A percentile compares a stretch with the other conserved stretches of the same genome.
These are phyloP conservation scores for Kandelia obovata DNA, from an alignment of 345 rosid genomes.

Conservation along the genomic window DNA sequence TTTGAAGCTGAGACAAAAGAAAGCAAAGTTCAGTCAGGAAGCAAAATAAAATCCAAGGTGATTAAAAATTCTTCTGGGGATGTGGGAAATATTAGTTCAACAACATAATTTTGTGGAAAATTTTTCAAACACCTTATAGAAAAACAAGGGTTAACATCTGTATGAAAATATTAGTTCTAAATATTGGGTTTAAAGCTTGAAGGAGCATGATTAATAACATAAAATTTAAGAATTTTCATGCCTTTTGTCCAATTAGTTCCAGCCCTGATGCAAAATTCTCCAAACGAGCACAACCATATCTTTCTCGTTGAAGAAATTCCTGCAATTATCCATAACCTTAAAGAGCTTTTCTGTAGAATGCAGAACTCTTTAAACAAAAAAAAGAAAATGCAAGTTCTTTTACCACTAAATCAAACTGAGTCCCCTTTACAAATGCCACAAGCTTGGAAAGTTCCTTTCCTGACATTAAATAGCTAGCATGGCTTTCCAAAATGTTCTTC, in stretches of 20 bases:
- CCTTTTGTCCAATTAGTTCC: constrained; percentile 90
- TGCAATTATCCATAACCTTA: constrained; percentile 31
- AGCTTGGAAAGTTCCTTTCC: constrained; percentile 98
- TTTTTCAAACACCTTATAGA: background rate
- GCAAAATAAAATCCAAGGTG: background rate
- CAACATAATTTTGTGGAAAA: background rate
- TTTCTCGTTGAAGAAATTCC: constrained; percentile 96
- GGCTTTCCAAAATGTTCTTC: constrained; percentile 84
- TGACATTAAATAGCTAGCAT: constrained; percentile 95
- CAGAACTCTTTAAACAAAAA: constrained; percentile 5
- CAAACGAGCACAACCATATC: constrained; percentile 77
- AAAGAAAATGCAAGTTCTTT: constrained; percentile 18
- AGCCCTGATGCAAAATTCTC: constrained; percentile 91
- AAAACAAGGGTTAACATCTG: background rate
- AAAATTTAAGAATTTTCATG: constrained; percentile 13
- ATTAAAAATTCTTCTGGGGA: background rate
- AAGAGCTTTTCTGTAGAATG: constrained; percentile 6
- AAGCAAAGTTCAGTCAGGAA: constrained; percentile 2
- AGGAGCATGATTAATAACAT: background rate
- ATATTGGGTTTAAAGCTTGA: background rate
- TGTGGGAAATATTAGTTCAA: background rate
- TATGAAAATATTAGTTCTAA: background rate
- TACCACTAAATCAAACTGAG: constrained; percentile 98
- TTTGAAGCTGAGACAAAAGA: constrained; percentile 66
- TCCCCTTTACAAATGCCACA: constrained; percentile 97